Conservation (phyloP, 257 asterid genomes). For the Nicotiana knightiana region DNA sequence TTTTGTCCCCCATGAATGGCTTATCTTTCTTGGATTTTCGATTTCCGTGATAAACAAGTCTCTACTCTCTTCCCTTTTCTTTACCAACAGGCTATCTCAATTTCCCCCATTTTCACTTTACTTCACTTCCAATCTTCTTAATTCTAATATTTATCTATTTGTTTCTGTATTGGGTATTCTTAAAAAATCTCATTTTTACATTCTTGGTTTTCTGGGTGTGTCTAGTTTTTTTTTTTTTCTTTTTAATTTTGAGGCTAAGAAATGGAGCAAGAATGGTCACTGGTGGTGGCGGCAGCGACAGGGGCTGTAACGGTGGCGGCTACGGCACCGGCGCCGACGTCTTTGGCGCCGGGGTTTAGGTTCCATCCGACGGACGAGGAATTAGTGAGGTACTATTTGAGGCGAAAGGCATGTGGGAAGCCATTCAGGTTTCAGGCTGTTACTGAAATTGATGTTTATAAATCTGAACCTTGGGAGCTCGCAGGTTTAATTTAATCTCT, state of each 20-base stretch:
- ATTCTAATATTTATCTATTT: slow-evolving; percentile 11
- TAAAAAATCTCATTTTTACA: background rate
- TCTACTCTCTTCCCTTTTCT: background rate
- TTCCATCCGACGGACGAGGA: slow-evolving; percentile 98
- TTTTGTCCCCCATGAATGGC: background rate
- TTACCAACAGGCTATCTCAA: background rate
- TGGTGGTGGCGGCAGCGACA: slow-evolving; percentile 7
- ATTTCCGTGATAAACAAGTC: slow-evolving; percentile 80
- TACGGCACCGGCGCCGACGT: slow-evolving; percentile 42
- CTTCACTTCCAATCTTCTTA: slow-evolving; percentile 53
- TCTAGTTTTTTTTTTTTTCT: background rate
- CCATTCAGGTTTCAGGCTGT: slow-evolving; percentile 87
- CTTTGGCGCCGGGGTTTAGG: slow-evolving; percentile 92
- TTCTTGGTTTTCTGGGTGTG: background rate
- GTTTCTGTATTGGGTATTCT: background rate
- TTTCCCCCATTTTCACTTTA: slow-evolving; percentile 19
- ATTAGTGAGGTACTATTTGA: slow-evolving; percentile 69
- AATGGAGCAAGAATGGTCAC: slow-evolving; percentile 2
- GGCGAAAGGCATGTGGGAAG: slow-evolving; percentile 75
- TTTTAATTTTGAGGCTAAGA: background rate
- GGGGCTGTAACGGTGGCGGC: slow-evolving; percentile 21
- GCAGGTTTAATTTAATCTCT: slow-evolving; percentile 32
- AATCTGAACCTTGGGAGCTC: slow-evolving; percentile 96
- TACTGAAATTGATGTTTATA: slow-evolving; percentile 85
- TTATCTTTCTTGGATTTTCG: slow-evolving; percentile 33